A percentile compares a stretch with the other conserved stretches of the same genome.
Evolutionary conservation across 352 stramenopile genomes (phyloP).

Genomic region (Pythium angustatum): DNA sequence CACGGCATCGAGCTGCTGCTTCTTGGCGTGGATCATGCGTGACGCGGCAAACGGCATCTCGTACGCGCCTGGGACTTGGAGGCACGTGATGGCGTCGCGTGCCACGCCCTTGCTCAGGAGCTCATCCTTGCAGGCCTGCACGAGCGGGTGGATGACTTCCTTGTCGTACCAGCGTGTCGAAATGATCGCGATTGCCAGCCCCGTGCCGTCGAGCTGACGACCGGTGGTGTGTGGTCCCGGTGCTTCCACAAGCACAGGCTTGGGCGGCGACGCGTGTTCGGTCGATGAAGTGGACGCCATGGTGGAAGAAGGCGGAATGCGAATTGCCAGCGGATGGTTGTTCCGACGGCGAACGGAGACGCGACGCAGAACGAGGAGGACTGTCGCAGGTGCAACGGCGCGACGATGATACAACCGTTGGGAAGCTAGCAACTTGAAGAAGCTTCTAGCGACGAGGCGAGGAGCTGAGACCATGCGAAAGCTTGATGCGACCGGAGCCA

Average conservation of each 20-base stretch:
- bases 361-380: not conserved
- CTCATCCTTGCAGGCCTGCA: conserved; percentile 51
- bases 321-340: not conserved
- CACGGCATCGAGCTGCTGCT: conserved; percentile 92
- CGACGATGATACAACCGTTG: not conserved
- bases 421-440: no score
- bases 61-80: conserved; percentile 92
- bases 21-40: conserved; percentile 66
- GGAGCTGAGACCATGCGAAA: not conserved
- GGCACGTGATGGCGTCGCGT: conserved; percentile 40
- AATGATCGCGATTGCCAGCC: conserved; percentile 53
- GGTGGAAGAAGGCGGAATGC: conserved; percentile 3
- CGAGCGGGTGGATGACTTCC: conserved; percentile 49
- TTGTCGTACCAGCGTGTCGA: conserved; percentile 65
- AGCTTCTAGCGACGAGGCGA: not conserved
- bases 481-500: not conserved
- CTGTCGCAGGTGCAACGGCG: not conserved
- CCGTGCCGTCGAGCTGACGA: conserved; percentile 24
- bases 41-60: conserved; percentile 95
- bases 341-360: not conserved
- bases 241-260: conserved; percentile 21
- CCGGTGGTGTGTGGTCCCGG: not conserved
- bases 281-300: not conserved
- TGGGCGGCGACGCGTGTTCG: not conserved
- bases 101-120: conserved; percentile 58